A percentile compares a stretch with the other conserved stretches of the same genome.
Evolutionary conservation across 2,329 filamentous ascomycete genomes (phyloP).

Genomic region (Pezicula neosporulosa): DNA sequence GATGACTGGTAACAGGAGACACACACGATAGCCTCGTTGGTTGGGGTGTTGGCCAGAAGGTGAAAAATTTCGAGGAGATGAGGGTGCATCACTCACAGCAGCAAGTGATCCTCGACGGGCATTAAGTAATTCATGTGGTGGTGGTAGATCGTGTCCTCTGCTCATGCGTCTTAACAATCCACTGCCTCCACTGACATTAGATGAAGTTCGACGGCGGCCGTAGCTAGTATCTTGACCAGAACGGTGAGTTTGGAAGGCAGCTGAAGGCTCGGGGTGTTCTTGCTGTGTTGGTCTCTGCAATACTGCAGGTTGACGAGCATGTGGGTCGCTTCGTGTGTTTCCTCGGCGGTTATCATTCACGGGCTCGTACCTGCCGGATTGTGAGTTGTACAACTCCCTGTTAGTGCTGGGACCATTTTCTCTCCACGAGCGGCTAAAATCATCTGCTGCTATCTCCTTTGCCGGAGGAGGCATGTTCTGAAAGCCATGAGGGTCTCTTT

Average conservation of each 20-base stretch:
- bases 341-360: conserved; percentile 72
- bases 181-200: conserved; percentile 86
- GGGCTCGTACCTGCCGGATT: conserved; percentile 89
- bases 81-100: conserved; percentile 46
- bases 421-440: conserved; percentile 84
- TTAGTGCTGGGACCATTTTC: conserved; percentile 61
- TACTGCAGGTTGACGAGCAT: conserved; percentile 70
- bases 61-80: conserved; percentile 40
- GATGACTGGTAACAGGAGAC: conserved; percentile 29
- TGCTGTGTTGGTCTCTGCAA: conserved; percentile 68
- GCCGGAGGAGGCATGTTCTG: conserved; percentile 53
- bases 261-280: conserved; percentile 76
- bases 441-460: conserved; percentile 89
- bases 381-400: conserved; percentile 89
- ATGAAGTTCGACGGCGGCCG: conserved; percentile 78
- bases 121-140: conserved; percentile 33
- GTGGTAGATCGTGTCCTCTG: conserved; percentile 27
- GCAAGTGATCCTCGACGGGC: conserved; percentile 46
- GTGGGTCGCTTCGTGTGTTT: conserved; percentile 62
- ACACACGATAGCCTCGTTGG: conserved; percentile 27
- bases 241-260: conserved; percentile 79
- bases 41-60: conserved; percentile 25
- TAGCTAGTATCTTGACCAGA: conserved; percentile 66
- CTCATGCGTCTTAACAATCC: conserved; percentile 50
- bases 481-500: conserved; percentile 52